These are phyloP conservation scores for Diaporthe capsici DNA, from an alignment of 2,329 filamentous ascomycete genomes.

Conservation along the genomic window DNA sequence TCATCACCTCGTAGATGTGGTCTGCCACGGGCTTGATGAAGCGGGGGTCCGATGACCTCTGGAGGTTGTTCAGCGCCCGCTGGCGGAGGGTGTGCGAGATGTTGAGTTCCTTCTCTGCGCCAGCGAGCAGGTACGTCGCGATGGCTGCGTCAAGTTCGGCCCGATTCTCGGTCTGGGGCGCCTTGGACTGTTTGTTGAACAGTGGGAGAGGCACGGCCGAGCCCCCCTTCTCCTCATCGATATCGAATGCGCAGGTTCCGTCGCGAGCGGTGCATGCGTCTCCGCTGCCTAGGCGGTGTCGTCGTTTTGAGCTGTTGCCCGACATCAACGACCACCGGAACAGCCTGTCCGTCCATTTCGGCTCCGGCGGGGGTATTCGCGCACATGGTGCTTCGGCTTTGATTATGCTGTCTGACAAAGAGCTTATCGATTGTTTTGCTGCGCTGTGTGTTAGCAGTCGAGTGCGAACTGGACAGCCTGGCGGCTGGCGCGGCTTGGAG, in stretches of 20 bases:
- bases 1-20: slow-evolving; percentile 61
- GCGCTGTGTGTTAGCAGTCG: neutral
- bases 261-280: neutral
- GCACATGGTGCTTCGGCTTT: slow-evolving; percentile 39
- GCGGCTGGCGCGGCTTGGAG: neutral
- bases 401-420: slow-evolving; percentile 38
- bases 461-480: neutral
- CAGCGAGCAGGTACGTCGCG: slow-evolving; percentile 57
- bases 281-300: neutral
- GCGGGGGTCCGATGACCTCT: slow-evolving; percentile 54
- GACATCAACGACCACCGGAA: slow-evolving; percentile 8
- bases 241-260: slow-evolving; percentile 12
- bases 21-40: slow-evolving; percentile 60
- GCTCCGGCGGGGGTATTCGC: slow-evolving; percentile 15
- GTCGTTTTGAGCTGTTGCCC: neutral
- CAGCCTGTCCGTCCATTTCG: slow-evolving; percentile 30
- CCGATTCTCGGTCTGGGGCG: slow-evolving; percentile 39
- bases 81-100: slow-evolving; percentile 59
- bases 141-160: slow-evolving; percentile 56
- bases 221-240: slow-evolving; percentile 30
- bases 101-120: slow-evolving; percentile 62
- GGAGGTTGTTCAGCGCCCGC: slow-evolving; percentile 54
- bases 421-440: slow-evolving; percentile 38
- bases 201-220: slow-evolving; percentile 15
- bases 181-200: neutral